phyloP scores from a whole-genome alignment of 306 rosid species.

The Corylus avellana region DNA sequence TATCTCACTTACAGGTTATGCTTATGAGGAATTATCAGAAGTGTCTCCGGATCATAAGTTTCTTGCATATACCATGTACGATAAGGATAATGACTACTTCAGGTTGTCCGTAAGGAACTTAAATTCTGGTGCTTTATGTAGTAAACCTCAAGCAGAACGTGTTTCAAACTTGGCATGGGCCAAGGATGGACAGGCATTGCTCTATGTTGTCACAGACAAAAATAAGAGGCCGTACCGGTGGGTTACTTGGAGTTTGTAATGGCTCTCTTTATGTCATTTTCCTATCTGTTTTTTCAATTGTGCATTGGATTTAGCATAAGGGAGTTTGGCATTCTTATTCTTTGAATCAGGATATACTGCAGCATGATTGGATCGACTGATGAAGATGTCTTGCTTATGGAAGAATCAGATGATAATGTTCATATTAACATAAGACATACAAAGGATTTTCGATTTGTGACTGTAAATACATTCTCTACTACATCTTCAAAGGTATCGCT shows the following conservation, averaged over 20 bases:
- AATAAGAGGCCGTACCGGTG: slow-evolving; percentile 78
- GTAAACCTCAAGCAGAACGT: slow-evolving; percentile 81
- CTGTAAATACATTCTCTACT: slow-evolving; percentile 65
- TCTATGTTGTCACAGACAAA: slow-evolving; percentile 84
- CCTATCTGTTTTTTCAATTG: background rate
- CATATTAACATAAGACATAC: slow-evolving; percentile 67
- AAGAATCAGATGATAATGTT: slow-evolving; percentile 69
- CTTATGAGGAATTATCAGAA: slow-evolving; percentile 88
- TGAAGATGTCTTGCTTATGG: slow-evolving; percentile 76
- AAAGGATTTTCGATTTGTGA: slow-evolving; percentile 76
- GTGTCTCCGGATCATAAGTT: slow-evolving; percentile 82
- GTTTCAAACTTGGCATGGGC: slow-evolving; percentile 93
- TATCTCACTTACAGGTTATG: slow-evolving; percentile 59
- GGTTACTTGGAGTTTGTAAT: slow-evolving; percentile 16
- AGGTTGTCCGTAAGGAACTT: slow-evolving; percentile 84
- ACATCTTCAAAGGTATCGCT: slow-evolving; percentile 72
- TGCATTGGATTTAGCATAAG: background rate
- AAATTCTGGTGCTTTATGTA: slow-evolving; percentile 84
- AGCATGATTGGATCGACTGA: slow-evolving; percentile 88
- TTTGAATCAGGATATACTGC: slow-evolving; percentile 61
- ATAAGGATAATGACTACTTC: slow-evolving; percentile 77
- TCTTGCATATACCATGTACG: slow-evolving; percentile 92
- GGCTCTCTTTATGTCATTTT: background rate
- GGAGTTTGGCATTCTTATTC: background rate
- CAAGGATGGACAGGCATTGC: slow-evolving; percentile 80